Percentiles rank a stretch among this genome's conserved stretches.
These are phyloP conservation scores for Aspergillus phoenicis DNA, from an alignment of 2,329 filamentous ascomycete species.

Conservation along the genomic window DNA sequence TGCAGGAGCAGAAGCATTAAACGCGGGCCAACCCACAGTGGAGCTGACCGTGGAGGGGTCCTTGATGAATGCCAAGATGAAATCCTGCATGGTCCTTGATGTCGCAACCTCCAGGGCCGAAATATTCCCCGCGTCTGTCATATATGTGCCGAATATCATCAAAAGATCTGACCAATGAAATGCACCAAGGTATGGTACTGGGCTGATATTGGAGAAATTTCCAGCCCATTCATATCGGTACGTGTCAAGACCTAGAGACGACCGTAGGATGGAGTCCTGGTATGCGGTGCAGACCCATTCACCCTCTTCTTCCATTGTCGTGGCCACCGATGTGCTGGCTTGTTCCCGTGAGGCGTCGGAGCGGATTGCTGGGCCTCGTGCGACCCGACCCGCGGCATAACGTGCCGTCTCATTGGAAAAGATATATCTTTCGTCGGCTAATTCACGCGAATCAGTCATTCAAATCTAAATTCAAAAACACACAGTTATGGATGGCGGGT, in stretches of 20 bases:
- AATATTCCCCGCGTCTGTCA: slow-evolving; percentile 9
- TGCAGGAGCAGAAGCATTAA: slow-evolving; percentile 22
- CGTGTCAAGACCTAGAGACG: slow-evolving; percentile 26
- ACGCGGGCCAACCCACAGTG: slow-evolving; percentile 18
- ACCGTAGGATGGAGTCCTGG: slow-evolving; percentile 10
- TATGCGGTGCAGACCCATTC: slow-evolving; percentile 15
- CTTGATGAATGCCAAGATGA: slow-evolving; percentile 26
- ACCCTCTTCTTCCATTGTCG: neutral
- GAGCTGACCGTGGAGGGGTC: slow-evolving; percentile 10
- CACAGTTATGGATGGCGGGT: neutral
- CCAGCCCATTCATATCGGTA: slow-evolving; percentile 48
- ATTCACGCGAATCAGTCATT: too few relatives aligned
- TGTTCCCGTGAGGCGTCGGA: slow-evolving; percentile 18
- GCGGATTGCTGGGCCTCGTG: slow-evolving; percentile 23
- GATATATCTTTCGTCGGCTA: slow-evolving; percentile 30
- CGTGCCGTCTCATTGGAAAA: slow-evolving; percentile 26
- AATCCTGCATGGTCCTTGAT: slow-evolving; percentile 27
- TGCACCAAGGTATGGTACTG: slow-evolving; percentile 45
- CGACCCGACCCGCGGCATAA: neutral
- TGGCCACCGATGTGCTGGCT: slow-evolving; percentile 19
- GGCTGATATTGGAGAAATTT: slow-evolving; percentile 44
- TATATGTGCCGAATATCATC: slow-evolving; percentile 26
- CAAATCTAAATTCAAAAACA: too few relatives aligned
- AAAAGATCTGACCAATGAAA: slow-evolving; percentile 40
- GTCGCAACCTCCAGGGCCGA: slow-evolving; percentile 22